These are phyloP conservation scores for Blepharisma stoltei DNA, from an alignment of 73 alveolate genomes.

Conservation along the genomic window DNA sequence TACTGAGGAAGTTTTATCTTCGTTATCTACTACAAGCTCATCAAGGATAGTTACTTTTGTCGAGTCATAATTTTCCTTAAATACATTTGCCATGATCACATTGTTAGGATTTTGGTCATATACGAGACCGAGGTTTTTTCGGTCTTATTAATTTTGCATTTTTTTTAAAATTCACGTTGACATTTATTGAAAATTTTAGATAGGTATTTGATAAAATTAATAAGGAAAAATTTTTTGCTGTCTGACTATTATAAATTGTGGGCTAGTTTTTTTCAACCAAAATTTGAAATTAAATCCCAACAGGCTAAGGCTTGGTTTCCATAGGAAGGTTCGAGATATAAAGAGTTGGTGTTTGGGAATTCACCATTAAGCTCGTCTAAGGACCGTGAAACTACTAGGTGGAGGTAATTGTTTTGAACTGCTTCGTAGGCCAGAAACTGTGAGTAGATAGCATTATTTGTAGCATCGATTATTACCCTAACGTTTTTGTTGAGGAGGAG, in stretches of 20 bases:
- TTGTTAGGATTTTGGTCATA: background rate
- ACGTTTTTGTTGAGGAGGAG: background rate
- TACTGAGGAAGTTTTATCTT: background rate
- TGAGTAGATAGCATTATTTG: background rate
- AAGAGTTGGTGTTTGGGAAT: background rate
- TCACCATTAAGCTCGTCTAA: constrained; percentile 1
- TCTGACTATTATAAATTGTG: no score
- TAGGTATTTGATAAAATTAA: no score
- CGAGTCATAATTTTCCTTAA: background rate
- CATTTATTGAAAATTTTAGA: no score
- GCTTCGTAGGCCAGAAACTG: constrained; percentile 20
- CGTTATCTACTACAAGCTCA: background rate
- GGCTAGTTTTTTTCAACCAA: no score
- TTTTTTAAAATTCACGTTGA: no score
- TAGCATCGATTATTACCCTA: background rate
- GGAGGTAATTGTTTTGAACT: constrained; percentile 1
- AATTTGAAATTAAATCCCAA: background rate
- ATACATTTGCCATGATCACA: background rate
- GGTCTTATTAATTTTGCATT: no score
- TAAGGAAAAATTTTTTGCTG: no score
- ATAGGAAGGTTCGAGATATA: background rate
- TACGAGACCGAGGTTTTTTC: background rate
- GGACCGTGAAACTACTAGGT: background rate
- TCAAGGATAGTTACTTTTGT: background rate
- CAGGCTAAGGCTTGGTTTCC: background rate